A percentile compares a stretch with the other conserved stretches of the same genome.
Conservation (phyloP, 805 yeast genomes). For the Wickerhamomyces pijperi region DNA sequence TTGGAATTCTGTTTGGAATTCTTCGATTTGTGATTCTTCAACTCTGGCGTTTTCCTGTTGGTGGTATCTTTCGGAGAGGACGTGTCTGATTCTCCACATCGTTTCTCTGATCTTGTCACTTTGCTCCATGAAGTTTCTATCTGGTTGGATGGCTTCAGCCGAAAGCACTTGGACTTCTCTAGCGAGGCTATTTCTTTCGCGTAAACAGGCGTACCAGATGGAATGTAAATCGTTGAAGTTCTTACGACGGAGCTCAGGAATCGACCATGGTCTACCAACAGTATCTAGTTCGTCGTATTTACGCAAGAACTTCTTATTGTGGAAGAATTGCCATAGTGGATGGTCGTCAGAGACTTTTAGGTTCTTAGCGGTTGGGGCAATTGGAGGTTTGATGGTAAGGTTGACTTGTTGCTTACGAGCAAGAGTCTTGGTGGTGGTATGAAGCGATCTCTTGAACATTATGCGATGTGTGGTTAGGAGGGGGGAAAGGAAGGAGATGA, state of each 20-base stretch:
- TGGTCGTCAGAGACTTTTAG: slow-evolving; percentile 71
- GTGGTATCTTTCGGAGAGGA: slow-evolving; percentile 73
- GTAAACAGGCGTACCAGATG: slow-evolving; percentile 80
- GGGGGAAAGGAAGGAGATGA: not conserved
- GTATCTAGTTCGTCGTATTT: slow-evolving; percentile 38
- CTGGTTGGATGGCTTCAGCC: slow-evolving; percentile 29
- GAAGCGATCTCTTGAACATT: slow-evolving; percentile 9
- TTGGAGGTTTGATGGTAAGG: slow-evolving; percentile 58
- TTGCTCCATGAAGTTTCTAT: slow-evolving; percentile 18
- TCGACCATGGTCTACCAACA: slow-evolving; percentile 71
- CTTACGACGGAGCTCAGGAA: slow-evolving; percentile 83
- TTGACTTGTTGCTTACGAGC: slow-evolving; percentile 12
- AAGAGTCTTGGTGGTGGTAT: slow-evolving; percentile 7
- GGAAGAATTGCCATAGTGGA: slow-evolving; percentile 91
- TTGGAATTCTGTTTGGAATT: slow-evolving; percentile 47
- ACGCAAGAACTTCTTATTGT: slow-evolving; percentile 51
- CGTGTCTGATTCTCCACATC: slow-evolving; percentile 78
- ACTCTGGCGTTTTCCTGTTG: slow-evolving; percentile 51
- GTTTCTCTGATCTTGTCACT: slow-evolving; percentile 40
- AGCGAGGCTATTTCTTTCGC: slow-evolving; percentile 68
- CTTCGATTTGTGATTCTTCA: slow-evolving; percentile 27
- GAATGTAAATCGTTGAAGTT: slow-evolving; percentile 85
- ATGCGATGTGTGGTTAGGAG: too few species aligned
- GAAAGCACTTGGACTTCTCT: slow-evolving; percentile 61
- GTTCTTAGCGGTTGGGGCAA: slow-evolving; percentile 71